phyloP scores from a whole-genome alignment of 2,329 filamentous ascomycete genomes.

The Calonectria montana region DNA sequence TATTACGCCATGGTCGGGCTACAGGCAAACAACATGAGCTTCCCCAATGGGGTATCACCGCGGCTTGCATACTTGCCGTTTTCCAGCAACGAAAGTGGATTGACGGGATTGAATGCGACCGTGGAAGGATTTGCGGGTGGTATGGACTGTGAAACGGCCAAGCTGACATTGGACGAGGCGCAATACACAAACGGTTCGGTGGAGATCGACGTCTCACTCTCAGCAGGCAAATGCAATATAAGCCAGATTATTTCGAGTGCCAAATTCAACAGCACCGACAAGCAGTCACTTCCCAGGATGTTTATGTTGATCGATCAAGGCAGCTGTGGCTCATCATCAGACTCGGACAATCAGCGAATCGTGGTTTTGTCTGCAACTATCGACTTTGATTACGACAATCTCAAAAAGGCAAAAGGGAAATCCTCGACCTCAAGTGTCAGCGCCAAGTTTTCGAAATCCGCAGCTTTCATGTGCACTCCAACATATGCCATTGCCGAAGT shows the following conservation, averaged over 20 bases:
- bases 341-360: constrained; percentile 36
- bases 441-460: constrained; percentile 27
- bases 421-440: constrained; percentile 19
- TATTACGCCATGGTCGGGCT: constrained; percentile 50
- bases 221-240: constrained; percentile 29
- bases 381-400: constrained; percentile 28
- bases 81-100: constrained; percentile 35
- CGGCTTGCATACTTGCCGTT: constrained; percentile 52
- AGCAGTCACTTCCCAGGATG: constrained; percentile 24
- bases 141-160: constrained; percentile 47
- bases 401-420: constrained; percentile 29
- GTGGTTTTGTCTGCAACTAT: constrained; percentile 34
- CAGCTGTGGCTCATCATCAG: constrained; percentile 31
- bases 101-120: constrained; percentile 41
- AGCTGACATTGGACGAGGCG: constrained; percentile 38
- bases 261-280: constrained; percentile 26
- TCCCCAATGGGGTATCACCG: constrained; percentile 47
- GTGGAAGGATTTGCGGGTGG: constrained; percentile 50
- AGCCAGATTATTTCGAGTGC: constrained; percentile 33
- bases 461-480: constrained; percentile 37
- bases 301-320: constrained; percentile 34
- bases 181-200: constrained; percentile 31
- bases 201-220: constrained; percentile 46
- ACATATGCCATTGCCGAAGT: constrained; percentile 34
- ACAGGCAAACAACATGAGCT: constrained; percentile 41